A percentile compares a stretch with the other conserved stretches of the same genome.
These are phyloP conservation scores for Sporothrix sp. DNA, from an alignment of 2,329 filamentous ascomycete species.

Conservation along the genomic window DNA sequence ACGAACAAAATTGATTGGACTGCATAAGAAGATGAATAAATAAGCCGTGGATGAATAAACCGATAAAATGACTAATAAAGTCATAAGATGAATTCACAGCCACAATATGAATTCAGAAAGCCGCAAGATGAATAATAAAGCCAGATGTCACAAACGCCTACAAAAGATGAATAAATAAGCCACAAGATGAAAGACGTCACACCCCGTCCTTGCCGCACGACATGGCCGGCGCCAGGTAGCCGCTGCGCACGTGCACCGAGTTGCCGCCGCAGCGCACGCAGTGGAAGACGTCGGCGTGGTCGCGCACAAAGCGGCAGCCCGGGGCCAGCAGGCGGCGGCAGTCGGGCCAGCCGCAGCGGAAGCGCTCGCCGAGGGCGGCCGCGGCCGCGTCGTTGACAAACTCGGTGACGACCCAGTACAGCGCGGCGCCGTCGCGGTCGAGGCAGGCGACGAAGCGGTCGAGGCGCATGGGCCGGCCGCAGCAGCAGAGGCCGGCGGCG, in stretches of 20 bases:
- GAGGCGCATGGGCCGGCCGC: conserved; percentile 1
- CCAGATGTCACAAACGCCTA: too few species aligned
- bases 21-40: too few species aligned
- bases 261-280: conserved; percentile 11
- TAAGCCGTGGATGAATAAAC: too few species aligned
- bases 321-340: conserved; percentile 7
- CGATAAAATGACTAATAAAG: too few species aligned
- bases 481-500: conserved; percentile 8
- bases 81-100: too few species aligned
- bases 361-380: neutral
- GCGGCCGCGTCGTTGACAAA: too few species aligned
- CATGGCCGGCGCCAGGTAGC: neutral
- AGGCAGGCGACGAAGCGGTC: conserved; percentile 3
- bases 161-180: too few species aligned
- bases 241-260: neutral
- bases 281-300: neutral
- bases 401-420: conserved; percentile 5
- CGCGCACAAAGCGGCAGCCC: neutral
- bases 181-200: too few species aligned
- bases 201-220: neutral
- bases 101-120: too few species aligned
- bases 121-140: too few species aligned
- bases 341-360: conserved; percentile 15
- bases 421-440: neutral
- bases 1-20: too few species aligned